These are phyloP conservation scores for Candida vaughaniae DNA, from an alignment of 805 yeast species.

Conservation along the genomic window DNA sequence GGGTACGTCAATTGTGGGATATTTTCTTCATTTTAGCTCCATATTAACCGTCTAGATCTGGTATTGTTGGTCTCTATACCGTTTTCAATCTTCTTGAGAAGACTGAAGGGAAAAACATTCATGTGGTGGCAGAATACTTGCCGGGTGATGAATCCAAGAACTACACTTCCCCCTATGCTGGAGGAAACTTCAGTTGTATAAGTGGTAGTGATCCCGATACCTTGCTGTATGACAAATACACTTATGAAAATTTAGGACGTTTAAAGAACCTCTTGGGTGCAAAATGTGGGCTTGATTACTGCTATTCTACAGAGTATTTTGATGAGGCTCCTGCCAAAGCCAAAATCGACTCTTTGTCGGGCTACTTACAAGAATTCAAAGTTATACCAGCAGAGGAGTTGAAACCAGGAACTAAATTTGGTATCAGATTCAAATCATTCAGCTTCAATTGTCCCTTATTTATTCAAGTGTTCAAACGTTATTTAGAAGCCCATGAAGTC, in stretches of 20 bases:
- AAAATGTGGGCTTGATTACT: conserved; percentile 51
- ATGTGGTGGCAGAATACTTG: conserved; percentile 60
- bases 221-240: conserved; percentile 52
- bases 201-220: conserved; percentile 51
- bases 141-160: conserved; percentile 78
- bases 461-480: conserved; percentile 44
- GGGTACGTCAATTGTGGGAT: conserved; percentile 25
- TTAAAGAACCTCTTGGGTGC: conserved; percentile 48
- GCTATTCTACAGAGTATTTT: conserved; percentile 61
- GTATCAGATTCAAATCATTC: conserved; percentile 59
- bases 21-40: no score
- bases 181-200: conserved; percentile 43
- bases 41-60: no score
- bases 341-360: conserved; percentile 47
- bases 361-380: conserved; percentile 50
- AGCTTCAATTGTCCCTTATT: conserved; percentile 72
- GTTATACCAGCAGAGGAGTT: conserved; percentile 37
- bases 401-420: conserved; percentile 55
- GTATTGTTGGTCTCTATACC: conserved; percentile 68
- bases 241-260: conserved; percentile 48
- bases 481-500: conserved; percentile 52
- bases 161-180: conserved; percentile 82
- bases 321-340: conserved; percentile 45
- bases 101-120: conserved; percentile 42
- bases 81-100: conserved; percentile 47